These are phyloP conservation scores for Jaminaea rosea DNA, from an alignment of 1,284 basidiomycete species.

Conservation along the genomic window DNA sequence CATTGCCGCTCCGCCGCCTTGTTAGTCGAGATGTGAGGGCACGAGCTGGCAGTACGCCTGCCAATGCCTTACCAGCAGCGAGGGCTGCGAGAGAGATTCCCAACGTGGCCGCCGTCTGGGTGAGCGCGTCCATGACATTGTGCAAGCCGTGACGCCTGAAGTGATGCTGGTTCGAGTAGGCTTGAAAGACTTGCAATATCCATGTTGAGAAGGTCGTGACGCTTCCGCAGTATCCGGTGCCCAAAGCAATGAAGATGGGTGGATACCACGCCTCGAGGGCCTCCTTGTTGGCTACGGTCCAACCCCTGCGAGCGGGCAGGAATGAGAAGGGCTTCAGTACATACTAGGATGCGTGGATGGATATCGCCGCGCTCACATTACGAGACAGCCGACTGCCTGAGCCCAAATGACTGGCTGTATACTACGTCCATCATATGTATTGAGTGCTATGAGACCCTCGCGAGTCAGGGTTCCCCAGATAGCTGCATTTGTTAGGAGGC, in stretches of 20 bases:
- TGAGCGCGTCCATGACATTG: conserved; percentile 55
- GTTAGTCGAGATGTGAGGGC: not conserved
- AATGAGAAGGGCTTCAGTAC: too few species aligned
- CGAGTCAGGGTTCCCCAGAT: conserved; percentile 49
- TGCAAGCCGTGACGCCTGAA: conserved; percentile 62
- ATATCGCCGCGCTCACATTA: too few species aligned
- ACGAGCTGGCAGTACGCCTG: conserved; percentile 3
- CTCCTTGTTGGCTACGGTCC: conserved; percentile 40
- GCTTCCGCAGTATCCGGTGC: conserved; percentile 91
- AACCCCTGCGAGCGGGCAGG: too few species aligned
- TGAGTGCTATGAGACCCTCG: conserved; percentile 47
- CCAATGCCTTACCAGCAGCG: conserved; percentile 20
- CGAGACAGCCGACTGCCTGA: conserved; percentile 77
- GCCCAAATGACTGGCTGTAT: conserved; percentile 79
- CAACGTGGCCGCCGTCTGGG: conserved; percentile 36
- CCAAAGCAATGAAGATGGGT: conserved; percentile 72
- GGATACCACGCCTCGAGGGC: conserved; percentile 24
- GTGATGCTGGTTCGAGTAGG: conserved; percentile 66
- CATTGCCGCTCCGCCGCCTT: not conserved
- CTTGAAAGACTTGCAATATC: conserved; percentile 78
- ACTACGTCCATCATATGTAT: conserved; percentile 62
- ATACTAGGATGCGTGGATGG: too few species aligned
- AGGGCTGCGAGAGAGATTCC: conserved; percentile 27
- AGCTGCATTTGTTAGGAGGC: conserved; percentile 42
- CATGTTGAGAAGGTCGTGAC: conserved; percentile 93